Evolutionary conservation across 2,329 filamentous ascomycete genomes (phyloP), one percentile per base, ranked within the genome.

Genomic region (Chaetothyriales sp.): DNA sequence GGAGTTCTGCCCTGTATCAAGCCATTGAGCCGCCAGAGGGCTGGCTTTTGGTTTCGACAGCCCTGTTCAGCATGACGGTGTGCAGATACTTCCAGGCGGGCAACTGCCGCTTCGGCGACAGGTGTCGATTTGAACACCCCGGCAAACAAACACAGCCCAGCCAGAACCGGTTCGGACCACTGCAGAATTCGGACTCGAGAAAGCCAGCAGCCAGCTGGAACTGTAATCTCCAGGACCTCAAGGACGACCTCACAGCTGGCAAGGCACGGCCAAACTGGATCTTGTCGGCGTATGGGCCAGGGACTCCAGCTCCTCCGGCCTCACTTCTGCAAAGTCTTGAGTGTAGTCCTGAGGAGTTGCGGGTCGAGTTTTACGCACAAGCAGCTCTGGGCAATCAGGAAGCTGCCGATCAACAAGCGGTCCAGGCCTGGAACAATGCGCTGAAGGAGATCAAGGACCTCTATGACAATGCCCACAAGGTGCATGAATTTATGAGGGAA

Each of bases 301-400:
- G 83, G 3, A 76, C 73, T 60, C 78, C 88, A 59, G 79, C 84
- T 1, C 89, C 84, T 1, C 89, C 89, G 0, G 79, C 79, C 18
- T 87, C 95, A 66, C 74, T 95, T 1, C 89, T 95, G 61, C 87
- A 87, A 49, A 88, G 87, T 1, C 77, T 88, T 18, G 90, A 96
- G 65, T 83, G 88, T 65, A 94, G 87, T 61, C 83, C 84, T 43
- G 90, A 96, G 65, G 90, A 96, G 67, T 77, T 94, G 64, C 78
- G 88, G 47, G 64, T 89, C 25, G 69, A 72, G 19, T 82, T 87
- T 62, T 89, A 90, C 62, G 71, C 80, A 49, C 78, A 78, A 1
- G 70, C 73, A 43, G 75, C 78, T 7, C 62, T 75, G 6, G 84
- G 84, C 1, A 66, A 73, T 48, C 65, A 75, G 50, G 52, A 47